A percentile compares a stretch with the other conserved stretches of the same genome.
phyloP scores from a whole-genome alignment of 2,329 filamentous ascomycete species.

The Tolypocladium pustulatum region DNA sequence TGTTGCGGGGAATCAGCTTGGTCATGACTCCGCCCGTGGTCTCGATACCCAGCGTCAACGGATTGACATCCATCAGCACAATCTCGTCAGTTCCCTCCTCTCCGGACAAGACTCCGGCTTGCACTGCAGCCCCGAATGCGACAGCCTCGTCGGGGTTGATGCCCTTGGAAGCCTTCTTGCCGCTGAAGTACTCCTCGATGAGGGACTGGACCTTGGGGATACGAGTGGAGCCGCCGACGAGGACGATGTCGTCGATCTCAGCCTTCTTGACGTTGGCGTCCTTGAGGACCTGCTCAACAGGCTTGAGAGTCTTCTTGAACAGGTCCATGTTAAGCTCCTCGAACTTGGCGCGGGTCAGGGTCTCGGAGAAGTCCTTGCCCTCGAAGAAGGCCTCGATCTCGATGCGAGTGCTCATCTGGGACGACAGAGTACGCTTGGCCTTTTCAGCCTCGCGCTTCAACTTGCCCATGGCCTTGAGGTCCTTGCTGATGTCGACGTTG shows the following conservation, averaged over 20 bases:
- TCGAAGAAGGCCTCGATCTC: conserved; percentile 97
- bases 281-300: conserved; percentile 96
- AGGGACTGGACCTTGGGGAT: conserved; percentile 95
- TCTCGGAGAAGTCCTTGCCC: conserved; percentile 97
- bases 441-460: conserved; percentile 99
- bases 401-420: conserved; percentile 84
- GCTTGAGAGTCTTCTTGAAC: conserved; percentile 99
- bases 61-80: conserved; percentile 96
- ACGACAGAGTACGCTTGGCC: conserved; percentile 96
- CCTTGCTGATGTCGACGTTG: conserved; percentile 82
- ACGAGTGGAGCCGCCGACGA: conserved; percentile 97
- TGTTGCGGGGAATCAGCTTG: conserved; percentile 91
- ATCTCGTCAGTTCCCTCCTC: conserved; percentile 71
- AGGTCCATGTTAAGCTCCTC: conserved; percentile 98
- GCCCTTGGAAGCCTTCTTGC: conserved; percentile 98
- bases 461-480: conserved; percentile 97
- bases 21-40: conserved; percentile 97
- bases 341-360: conserved; percentile 95
- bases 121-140: conserved; percentile 92
- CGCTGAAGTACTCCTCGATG: conserved; percentile 88
- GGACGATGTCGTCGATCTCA: conserved; percentile 91
- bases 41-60: conserved; percentile 91
- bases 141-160: conserved; percentile 99
- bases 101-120: conserved; percentile 88
- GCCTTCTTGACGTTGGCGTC: conserved; percentile 95